These are phyloP conservation scores for Serendipita sp. DNA, from an alignment of 768 basidiomycete species.

Conservation along the genomic window DNA sequence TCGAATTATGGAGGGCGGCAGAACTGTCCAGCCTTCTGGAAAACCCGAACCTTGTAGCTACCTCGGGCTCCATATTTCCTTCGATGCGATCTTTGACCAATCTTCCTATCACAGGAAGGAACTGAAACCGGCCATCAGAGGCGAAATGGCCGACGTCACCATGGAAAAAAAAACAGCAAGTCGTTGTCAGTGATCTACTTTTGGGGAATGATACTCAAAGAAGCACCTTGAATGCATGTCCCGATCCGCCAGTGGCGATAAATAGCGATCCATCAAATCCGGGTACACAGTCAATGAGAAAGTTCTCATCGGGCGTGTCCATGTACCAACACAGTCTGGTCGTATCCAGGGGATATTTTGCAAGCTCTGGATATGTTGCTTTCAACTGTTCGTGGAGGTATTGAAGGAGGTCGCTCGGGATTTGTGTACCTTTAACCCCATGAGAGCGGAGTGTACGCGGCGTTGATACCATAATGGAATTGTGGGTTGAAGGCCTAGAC, in stretches of 20 bases:
- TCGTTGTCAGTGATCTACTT: no score
- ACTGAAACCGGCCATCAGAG: slow-evolving; percentile 23
- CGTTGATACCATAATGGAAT: slow-evolving; percentile 36
- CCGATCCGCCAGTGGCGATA: slow-evolving; percentile 76
- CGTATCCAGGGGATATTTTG: slow-evolving; percentile 46
- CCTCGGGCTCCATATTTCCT: slow-evolving; percentile 35
- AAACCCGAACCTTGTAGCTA: slow-evolving; percentile 48
- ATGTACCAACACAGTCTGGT: slow-evolving; percentile 93
- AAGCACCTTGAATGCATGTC: slow-evolving; percentile 71
- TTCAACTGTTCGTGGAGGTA: slow-evolving; percentile 36
- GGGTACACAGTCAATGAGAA: slow-evolving; percentile 70
- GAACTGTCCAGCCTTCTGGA: slow-evolving; percentile 23
- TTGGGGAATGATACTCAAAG: not conserved
- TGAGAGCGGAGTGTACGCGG: slow-evolving; percentile 61
- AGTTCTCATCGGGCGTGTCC: slow-evolving; percentile 73
- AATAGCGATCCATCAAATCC: slow-evolving; percentile 37
- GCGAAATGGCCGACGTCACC: not conserved
- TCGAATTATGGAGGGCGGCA: not conserved
- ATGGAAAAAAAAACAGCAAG: not conserved
- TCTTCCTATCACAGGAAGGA: slow-evolving; percentile 69
- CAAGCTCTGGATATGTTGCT: slow-evolving; percentile 61
- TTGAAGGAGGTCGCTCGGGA: slow-evolving; percentile 42
- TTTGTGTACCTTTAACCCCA: slow-evolving; percentile 34
- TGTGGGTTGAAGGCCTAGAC: not conserved
- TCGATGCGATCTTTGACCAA: slow-evolving; percentile 62